Base-by-base conservation (phyloP, 2,329 filamentous ascomycete genomes). In the Thermothelomyces thermophilus region DNA sequence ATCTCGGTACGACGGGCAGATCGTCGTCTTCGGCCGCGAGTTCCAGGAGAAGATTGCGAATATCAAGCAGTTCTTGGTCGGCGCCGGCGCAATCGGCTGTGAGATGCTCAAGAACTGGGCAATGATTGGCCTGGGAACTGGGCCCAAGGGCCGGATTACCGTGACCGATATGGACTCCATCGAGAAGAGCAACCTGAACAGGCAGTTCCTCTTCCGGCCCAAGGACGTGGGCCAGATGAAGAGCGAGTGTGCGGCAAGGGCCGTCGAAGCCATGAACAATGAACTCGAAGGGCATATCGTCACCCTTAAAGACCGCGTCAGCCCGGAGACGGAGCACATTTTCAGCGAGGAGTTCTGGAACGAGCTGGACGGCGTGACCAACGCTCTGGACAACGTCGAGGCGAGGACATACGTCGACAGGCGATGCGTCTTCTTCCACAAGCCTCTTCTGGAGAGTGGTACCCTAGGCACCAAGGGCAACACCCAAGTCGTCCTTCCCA, bases 51-150 rank as follows among this genome's bases (percentile, higher is more conserved):
- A 95, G 75, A 79, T 98, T 59, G 80, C 85, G 53, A 95, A 96
- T 62, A 70, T 93, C 54, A 93, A 84, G 63, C 83, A 97, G 62
- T 98, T 98, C 74, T 76, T 98, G 48, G 93, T 98, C 51, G 93
- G 93, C 59, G 89, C 93, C 41, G 93, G 93, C 62, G 93, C 94
- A 56, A 98, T 98, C 66, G 93, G 93, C 40, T 98, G 93, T 64
- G 93, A 98, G 66, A 98, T 97, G 86, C 74, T 98, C 59, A 98
- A 98, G 80, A 97, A 97, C 69, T 98, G 93, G 90, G 91, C 94
- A 31, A 94, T 98, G 90, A 95, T 97, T 67, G 93, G 93, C 58
- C 75, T 98, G 26, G 91, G 86, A 39, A 87, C 87, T 40, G 93
- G 93, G 3, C 87, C 89, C 3, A 80, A 90, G 42, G 93, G 93